phyloP scores from a whole-genome alignment of 2,329 filamentous ascomycete species.

The Colletotrichum chrysophilum region DNA sequence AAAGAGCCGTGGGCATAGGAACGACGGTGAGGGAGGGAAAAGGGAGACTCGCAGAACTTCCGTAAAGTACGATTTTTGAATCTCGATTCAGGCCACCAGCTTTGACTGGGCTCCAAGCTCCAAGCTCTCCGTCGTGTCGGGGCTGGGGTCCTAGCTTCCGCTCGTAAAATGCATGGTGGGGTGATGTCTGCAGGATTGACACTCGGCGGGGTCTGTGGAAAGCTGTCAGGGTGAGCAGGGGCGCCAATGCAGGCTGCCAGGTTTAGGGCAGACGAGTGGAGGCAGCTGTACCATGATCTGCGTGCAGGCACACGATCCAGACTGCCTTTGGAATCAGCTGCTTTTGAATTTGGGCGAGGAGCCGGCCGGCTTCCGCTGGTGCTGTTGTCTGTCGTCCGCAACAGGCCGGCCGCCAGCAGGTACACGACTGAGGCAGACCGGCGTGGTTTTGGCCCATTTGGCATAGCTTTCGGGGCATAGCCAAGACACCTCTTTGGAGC shows the following conservation, averaged over 20 bases:
- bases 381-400: neutral
- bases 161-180: neutral
- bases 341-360: constrained; percentile 6
- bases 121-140: neutral
- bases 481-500: neutral
- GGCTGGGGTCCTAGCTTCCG: constrained; percentile 16
- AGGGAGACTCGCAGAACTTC: neutral
- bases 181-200: constrained; percentile 21
- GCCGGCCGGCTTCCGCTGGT: neutral
- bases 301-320: constrained; percentile 1
- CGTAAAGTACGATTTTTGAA: neutral
- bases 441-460: neutral
- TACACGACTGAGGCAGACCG: neutral
- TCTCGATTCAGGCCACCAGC: neutral
- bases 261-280: neutral
- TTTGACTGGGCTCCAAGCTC: neutral
- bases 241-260: neutral
- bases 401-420: neutral
- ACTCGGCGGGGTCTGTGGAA: constrained; percentile 3
- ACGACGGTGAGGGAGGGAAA: neutral
- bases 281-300: neutral
- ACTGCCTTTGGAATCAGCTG: constrained; percentile 4
- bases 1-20: neutral
- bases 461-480: neutral
- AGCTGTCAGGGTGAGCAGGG: neutral